phyloP scores from a whole-genome alignment of 129 eudicot genomes.

The Smallanthus sonchifolius region DNA sequence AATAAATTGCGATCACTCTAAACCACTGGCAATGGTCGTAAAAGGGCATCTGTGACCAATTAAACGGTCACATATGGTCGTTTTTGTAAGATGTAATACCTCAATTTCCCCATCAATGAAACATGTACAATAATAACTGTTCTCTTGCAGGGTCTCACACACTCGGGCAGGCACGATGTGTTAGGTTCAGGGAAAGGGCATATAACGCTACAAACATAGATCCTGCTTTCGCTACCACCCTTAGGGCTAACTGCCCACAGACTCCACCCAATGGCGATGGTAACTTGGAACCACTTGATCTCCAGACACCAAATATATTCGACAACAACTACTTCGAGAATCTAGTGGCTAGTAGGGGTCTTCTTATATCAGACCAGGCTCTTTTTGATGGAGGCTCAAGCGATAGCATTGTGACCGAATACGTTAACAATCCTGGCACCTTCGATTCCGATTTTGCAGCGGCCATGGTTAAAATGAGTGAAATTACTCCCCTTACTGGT shows the following conservation, averaged over 20 bases:
- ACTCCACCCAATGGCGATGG: slow-evolving; percentile 20
- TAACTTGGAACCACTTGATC: slow-evolving; percentile 56
- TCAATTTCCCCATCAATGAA: background rate
- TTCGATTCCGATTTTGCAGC: slow-evolving; percentile 44
- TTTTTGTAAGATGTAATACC: no score
- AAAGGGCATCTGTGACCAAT: no score
- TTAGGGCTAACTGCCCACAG: slow-evolving; percentile 39
- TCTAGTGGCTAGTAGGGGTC: slow-evolving; percentile 39
- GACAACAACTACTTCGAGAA: slow-evolving; percentile 59
- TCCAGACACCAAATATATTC: slow-evolving; percentile 49
- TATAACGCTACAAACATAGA: slow-evolving; percentile 50
- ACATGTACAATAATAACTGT: background rate
- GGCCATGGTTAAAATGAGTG: slow-evolving; percentile 62
- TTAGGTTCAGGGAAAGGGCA: slow-evolving; percentile 35
- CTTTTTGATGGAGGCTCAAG: slow-evolving; percentile 53
- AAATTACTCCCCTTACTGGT: slow-evolving; percentile 39
- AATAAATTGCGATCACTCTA: no score
- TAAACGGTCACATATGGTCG: no score
- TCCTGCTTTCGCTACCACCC: slow-evolving; percentile 33
- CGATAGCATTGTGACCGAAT: slow-evolving; percentile 44
- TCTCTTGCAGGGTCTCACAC: slow-evolving; percentile 52
- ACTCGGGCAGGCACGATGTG: slow-evolving; percentile 55
- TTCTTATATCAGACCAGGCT: slow-evolving; percentile 51
- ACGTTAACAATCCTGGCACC: slow-evolving; percentile 24
- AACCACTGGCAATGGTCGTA: no score